Evolutionary conservation across 2,329 filamentous ascomycete genomes (phyloP), one percentile per base, ranked within the genome.

Genomic region (Microdochium paspali): DNA sequence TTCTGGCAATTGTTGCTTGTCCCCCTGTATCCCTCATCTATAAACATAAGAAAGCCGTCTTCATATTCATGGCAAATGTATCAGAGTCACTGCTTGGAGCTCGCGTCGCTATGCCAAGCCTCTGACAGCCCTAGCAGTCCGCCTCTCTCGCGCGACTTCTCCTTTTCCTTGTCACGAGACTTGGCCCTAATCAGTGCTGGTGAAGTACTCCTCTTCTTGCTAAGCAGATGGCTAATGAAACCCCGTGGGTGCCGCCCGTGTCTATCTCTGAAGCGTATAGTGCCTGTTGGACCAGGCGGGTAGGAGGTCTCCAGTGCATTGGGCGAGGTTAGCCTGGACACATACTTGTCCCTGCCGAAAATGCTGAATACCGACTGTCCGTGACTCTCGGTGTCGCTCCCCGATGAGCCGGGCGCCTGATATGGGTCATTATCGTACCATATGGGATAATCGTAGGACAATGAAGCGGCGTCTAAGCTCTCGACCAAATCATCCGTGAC

Each of bases 341-440:
- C 35, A 12, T 40, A 3, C n/a, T 21, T 40, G 18, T 40, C 35
- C 18, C 39, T 56, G 60, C 44, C 53, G 58, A 44, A 50, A 47
- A 45, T 53, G 54, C 35, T 48, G 35, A 40, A 40, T 5, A 18
- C 12, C 10, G 35, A 7, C 18, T 20, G 35, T 12, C 15, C 12
- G 3, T 40, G 35, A 10, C 51, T 50, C 15, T 70, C 69, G 31
- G 59, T 49, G 12, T 78, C 76, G 52, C 74, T 77, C 13, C 73
- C 74, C 1, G 76, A 75, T 13, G 73, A 77, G 1, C 73, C 72
- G 0, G 74, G 73, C 3, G 72, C 63, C 0, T 59, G 60, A 24
- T 59, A 62, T 9, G 55, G 49, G 45, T 67, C 62, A 43, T 59
- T 57, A 18, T 69, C 66, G 24, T 58, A 51, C 63, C 64, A 68